Base-by-base conservation (phyloP, 2,329 filamentous ascomycete genomes). In the Spiromastix sp. region DNA sequence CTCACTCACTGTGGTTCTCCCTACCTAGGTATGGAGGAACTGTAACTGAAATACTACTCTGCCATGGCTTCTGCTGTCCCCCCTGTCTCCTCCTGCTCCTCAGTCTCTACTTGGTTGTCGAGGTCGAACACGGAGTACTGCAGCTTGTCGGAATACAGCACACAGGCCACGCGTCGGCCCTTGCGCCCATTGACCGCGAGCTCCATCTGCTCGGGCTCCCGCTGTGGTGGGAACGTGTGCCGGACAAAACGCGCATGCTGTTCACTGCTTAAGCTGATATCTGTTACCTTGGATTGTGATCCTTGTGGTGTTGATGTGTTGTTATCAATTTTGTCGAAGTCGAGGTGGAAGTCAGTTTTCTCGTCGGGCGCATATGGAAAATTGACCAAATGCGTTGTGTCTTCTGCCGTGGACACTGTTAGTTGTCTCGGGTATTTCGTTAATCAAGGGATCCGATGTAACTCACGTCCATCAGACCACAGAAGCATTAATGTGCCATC, bases 401-500 rank as follows among this genome's bases (percentile, higher is more conserved):
- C 50, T 22, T 34, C 22, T 34, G 19, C 34, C 39, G 42, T 50
- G 49, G n/a, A 22, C 34, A 12, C 4, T n/a, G 32, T 36, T 28
- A 29, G 9, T 24, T 20, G 4, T 12, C 26, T 19, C 35, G 3
- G 11, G 33, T 26, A 18, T 29, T 4, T 19, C 7, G 21, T 10
- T 13, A 29, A 4, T n/a, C 21, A 19, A 11, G 12, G 17, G n/a
- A 13, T 31, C n/a, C 13, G 19, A 26, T 12, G 12, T 26, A 30
- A 38, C 46, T 46, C 51, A 59, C 59, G 48, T 15, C 43, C 37
- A 21, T 52, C 49, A 28, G 52, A 49, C 57, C 70, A 72, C 2
- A 86, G 66, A 2, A 83, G 45, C 35, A 85, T 64, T 2, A 86
- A 52, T 0, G 61, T 66, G 9, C 67, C 56, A 37, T 81, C 73